These are phyloP conservation scores for Globisporangium nagaii DNA, from an alignment of 352 stramenopile species.

Conservation along the genomic window DNA sequence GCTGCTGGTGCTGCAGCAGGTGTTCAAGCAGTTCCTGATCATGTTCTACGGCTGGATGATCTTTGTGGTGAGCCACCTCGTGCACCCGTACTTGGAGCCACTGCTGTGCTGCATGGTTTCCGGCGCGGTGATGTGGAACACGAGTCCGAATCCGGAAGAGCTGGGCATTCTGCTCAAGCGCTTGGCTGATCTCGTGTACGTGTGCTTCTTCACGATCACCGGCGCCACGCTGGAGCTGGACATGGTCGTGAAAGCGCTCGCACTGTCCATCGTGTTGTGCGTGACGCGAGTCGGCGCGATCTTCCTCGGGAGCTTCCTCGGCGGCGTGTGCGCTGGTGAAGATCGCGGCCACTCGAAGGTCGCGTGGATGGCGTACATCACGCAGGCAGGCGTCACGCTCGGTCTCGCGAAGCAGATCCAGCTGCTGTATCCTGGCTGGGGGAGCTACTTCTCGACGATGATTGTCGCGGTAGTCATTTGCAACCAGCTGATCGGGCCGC, in stretches of 20 bases:
- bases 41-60: conserved; percentile 54
- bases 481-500: conserved; percentile 60
- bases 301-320: conserved; percentile 52
- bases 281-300: conserved; percentile 48
- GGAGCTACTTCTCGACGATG: conserved; percentile 67
- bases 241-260: conserved; percentile 56
- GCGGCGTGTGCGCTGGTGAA: conserved; percentile 39
- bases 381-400: conserved; percentile 59
- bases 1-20: conserved; percentile 27
- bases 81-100: conserved; percentile 59
- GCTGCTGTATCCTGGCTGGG: conserved; percentile 62
- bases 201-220: conserved; percentile 75
- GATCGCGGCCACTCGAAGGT: conserved; percentile 36
- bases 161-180: conserved; percentile 44
- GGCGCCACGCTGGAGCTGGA: conserved; percentile 60
- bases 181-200: conserved; percentile 54
- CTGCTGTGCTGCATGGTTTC: conserved; percentile 68
- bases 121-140: conserved; percentile 63
- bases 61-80: conserved; percentile 53
- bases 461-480: conserved; percentile 69
- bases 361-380: conserved; percentile 76
- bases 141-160: conserved; percentile 45
- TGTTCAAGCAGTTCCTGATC: conserved; percentile 53
- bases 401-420: conserved; percentile 71
- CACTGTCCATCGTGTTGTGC: conserved; percentile 45